Evolutionary conservation across 2,329 filamentous ascomycete genomes (phyloP), one percentile per base, ranked within the genome.

Genomic region (Beauveria australis): DNA sequence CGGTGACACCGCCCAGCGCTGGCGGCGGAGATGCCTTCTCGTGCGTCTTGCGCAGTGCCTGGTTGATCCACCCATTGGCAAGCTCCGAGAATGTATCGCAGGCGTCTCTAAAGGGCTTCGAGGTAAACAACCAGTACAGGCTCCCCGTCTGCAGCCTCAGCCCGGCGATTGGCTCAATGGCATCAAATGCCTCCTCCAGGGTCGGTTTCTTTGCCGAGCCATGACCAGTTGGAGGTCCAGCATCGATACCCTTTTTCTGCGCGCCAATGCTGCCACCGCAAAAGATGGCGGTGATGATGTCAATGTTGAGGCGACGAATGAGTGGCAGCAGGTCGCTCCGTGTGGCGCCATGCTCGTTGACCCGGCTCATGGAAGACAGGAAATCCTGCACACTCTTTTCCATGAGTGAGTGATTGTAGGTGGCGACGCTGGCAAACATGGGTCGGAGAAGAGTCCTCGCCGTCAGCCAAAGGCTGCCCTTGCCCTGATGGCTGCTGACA

Each of bases 401-500:
- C 18, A 43, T 18, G 14, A 33, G 44, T 3, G 19, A 5, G 22
- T 48, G 16, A n/a, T 43, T 19, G 16, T 58, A 58, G 0, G 47
- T 48, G 16, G 30, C 41, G 8, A 16, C 46, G 22, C 30, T 48
- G 44, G 55, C 44, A 5, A 58, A 58, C 19, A 37, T 58, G 46
- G 55, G 44, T 2, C 55, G 55, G 5, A 58, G n/a, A 7, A 58
- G 44, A 1, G 44, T 22, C 14, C 55, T 49, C 24, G 47, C 55
- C 28, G 44, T 48, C 30, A 22, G n/a, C 55, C 55, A 58, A 7
- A 51, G 22, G 26, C 55, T 58, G 33, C 43, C 43, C 37, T 48
- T 48, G 24, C 55, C 55, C 19, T 58, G 44, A 7, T 58, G 55
- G 30, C 47, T 51, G 55, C 55, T 58, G n/a, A 58, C 47, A 10